phyloP scores from a whole-genome alignment of 1,139 yeast species.

The Williopsis jadinii region DNA sequence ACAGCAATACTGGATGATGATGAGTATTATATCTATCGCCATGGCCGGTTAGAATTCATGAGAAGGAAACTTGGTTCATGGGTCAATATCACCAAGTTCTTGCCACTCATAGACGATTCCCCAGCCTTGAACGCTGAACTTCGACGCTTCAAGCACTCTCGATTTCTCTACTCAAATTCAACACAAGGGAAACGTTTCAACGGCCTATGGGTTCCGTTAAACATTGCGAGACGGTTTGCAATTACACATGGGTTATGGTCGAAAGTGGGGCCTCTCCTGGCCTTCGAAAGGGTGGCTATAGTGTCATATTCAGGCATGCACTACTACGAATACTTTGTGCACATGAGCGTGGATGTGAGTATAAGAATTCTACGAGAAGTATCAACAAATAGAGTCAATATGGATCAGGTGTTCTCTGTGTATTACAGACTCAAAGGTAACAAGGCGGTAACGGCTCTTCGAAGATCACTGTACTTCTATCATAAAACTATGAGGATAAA shows the following conservation, averaged over 20 bases:
- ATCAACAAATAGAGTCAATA: conserved; percentile 10
- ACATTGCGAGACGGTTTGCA: conserved; percentile 17
- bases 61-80: conserved; percentile 21
- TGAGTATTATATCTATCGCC: conserved; percentile 14
- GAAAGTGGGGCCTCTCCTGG: conserved; percentile 13
- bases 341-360: conserved; percentile 8
- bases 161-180: background rate
- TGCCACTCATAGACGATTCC: conserved; percentile 2
- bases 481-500: conserved; percentile 6
- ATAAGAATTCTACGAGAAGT: conserved; percentile 19
- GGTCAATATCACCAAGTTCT: conserved; percentile 14
- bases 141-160: background rate
- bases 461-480: conserved; percentile 12
- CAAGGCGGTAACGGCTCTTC: conserved; percentile 1
- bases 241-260: conserved; percentile 7
- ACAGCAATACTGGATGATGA: conserved; percentile 12
- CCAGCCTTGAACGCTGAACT: conserved; percentile 1
- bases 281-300: conserved; percentile 19
- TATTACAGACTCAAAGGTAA: conserved; percentile 10
- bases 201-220: conserved; percentile 18
- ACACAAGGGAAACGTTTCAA: conserved; percentile 2
- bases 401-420: conserved; percentile 17
- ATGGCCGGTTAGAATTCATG: conserved; percentile 1
- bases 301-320: conserved; percentile 15
- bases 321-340: conserved; percentile 20